A percentile compares a stretch with the other conserved stretches of the same genome.
Conservation (phyloP, 73 alveolate species). For the Paramecium octaurelia region DNA sequence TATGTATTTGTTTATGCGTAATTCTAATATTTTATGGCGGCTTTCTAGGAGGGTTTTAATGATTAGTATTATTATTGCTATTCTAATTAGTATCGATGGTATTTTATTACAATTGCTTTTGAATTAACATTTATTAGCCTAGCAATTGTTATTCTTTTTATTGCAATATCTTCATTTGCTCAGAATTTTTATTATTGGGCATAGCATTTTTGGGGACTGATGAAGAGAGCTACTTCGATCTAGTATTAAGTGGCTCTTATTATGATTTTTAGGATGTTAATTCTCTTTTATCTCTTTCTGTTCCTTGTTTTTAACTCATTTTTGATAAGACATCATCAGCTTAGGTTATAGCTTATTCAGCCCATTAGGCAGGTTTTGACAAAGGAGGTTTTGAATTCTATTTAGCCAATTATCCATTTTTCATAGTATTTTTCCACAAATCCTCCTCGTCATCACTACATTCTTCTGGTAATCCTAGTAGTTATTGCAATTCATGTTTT, state of each 20-base stretch:
- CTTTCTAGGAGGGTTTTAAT: not conserved
- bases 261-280: not conserved
- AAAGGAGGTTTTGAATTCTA: not conserved
- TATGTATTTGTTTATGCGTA: not conserved
- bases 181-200: not conserved
- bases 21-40: constrained; percentile 35
- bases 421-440: constrained; percentile 27
- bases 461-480: constrained; percentile 20
- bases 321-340: constrained; percentile 36
- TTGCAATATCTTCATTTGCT: not conserved
- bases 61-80: not conserved
- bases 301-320: constrained; percentile 28
- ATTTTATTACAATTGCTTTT: not conserved
- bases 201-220: not conserved
- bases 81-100: not conserved
- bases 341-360: not conserved
- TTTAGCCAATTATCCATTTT: constrained; percentile 23
- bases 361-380: not conserved
- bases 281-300: not conserved
- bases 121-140: not conserved
- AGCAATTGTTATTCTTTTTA: constrained; percentile 10
- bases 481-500: not conserved
- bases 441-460: constrained; percentile 31
- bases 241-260: not conserved
- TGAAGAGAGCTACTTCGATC: not conserved